phyloP scores from a whole-genome alignment of 2,329 filamentous ascomycete species.

The Teratosphaeria destructans region DNA sequence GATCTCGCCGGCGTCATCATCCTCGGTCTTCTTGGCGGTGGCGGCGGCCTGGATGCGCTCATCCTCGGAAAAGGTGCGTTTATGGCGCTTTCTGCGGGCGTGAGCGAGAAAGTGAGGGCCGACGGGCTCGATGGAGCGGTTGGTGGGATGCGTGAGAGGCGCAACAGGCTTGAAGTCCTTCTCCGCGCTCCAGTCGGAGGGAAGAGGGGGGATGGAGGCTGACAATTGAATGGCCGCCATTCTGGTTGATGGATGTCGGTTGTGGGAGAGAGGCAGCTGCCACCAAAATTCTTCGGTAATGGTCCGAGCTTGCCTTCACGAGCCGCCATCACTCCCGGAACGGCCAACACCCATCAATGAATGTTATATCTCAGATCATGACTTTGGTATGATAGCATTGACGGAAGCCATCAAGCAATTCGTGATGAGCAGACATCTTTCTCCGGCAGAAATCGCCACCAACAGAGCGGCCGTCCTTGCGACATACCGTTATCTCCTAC shows the following conservation, averaged over 20 bases:
- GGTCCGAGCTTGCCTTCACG: not conserved
- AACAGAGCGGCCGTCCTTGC: slow-evolving; percentile 51
- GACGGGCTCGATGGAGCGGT: slow-evolving; percentile 88
- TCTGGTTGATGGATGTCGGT: not conserved
- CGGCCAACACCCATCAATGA: not conserved
- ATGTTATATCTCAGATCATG: not conserved
- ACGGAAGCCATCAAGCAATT: slow-evolving; percentile 2
- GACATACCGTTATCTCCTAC: slow-evolving; percentile 73
- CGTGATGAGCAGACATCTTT: slow-evolving; percentile 11
- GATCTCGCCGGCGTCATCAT: slow-evolving; percentile 80
- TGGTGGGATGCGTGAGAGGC: slow-evolving; percentile 62
- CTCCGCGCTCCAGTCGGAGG: slow-evolving; percentile 71
- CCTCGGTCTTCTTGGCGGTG: slow-evolving; percentile 89
- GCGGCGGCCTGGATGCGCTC: slow-evolving; percentile 94
- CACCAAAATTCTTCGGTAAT: not conserved
- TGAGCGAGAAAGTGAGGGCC: slow-evolving; percentile 97
- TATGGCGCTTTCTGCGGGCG: slow-evolving; percentile 77
- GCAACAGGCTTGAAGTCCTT: slow-evolving; percentile 86
- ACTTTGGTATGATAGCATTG: not conserved
- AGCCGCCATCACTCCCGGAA: not conserved
- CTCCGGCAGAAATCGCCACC: slow-evolving; percentile 12
- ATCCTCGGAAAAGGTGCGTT: slow-evolving; percentile 97
- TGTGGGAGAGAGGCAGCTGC: not conserved
- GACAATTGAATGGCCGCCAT: slow-evolving; percentile 46
- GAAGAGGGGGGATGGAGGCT: slow-evolving; percentile 62